Evolutionary conservation across 164 flowering plant genomes (phyloP), one percentile per base, ranked within the genome.

Genomic region (grape (Vitis vinifera)): DNA sequence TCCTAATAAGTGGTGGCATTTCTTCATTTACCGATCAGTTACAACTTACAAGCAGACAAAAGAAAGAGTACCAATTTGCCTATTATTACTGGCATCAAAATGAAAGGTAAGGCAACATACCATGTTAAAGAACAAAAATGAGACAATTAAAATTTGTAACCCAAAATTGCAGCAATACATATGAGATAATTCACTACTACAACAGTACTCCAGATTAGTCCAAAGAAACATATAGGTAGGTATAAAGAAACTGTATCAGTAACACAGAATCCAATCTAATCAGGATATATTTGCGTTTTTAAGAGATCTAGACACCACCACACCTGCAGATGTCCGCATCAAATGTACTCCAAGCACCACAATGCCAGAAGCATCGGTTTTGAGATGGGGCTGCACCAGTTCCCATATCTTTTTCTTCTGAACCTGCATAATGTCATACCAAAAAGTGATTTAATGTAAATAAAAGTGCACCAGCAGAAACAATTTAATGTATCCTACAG

Each of bases 351-450:
- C 95, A 63, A 94, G 89, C 77, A 71, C 63, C 29, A 92, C 95
- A 56, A 75, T 70, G 62, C 95, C 82, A 67, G 88, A 79, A 53
- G 63, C 86, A 71, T 91, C 91, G 16, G 97, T 89, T 82, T 83
- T 92, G 5, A 92, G 88, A 83, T 87, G 89, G 71, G 97, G 97
- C 76, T 92, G 97, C 68, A 94, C 91, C 29, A 50, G 66, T 76
- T 94, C 98, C 98, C 98, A 94, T 5, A 87, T 83, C 84, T 91
- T 94, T 76, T 91, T 94, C 92, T 94, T 94, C 73, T 89, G 92
- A 74, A 94, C 75, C 98, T 93, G 88, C 70, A 72, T 9, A 60
- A 58, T 13, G 15, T 44, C 59, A 10, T 6, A n/a, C 16, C 57
- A 67, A 58, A 57, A 15, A 30, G 12, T 30, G 53, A 53, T 31